Conservation (phyloP, 2,329 filamentous ascomycete genomes). For the Mariannaea sp. region DNA sequence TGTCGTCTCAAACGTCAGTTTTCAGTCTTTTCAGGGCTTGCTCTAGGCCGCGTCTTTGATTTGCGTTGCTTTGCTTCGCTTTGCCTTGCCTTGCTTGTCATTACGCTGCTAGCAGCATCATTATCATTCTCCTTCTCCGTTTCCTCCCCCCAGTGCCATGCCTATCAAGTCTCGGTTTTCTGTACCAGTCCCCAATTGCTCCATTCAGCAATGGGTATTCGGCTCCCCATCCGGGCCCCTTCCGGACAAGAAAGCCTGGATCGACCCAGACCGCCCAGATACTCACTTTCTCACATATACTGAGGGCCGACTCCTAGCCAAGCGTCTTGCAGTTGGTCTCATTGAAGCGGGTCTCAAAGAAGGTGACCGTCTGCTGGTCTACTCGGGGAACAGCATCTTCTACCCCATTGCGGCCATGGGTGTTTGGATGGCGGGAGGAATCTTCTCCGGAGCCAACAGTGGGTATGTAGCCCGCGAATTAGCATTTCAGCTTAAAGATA, state of each 20-base stretch:
- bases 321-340: slow-evolving; percentile 73
- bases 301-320: slow-evolving; percentile 70
- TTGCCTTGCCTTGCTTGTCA: too few species aligned
- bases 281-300: slow-evolving; percentile 67
- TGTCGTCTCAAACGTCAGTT: neutral
- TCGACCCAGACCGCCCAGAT: slow-evolving; percentile 70
- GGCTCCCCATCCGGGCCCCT: slow-evolving; percentile 52
- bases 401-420: slow-evolving; percentile 74
- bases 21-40: neutral
- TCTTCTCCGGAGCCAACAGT: slow-evolving; percentile 79
- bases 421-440: slow-evolving; percentile 74
- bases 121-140: too few species aligned
- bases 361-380: slow-evolving; percentile 75
- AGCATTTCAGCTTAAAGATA: slow-evolving; percentile 75
- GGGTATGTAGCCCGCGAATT: slow-evolving; percentile 71
- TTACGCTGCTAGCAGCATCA: too few species aligned
- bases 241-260: slow-evolving; percentile 52
- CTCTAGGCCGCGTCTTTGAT: neutral
- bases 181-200: slow-evolving; percentile 51
- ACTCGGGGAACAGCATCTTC: slow-evolving; percentile 74
- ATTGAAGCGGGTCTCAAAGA: slow-evolving; percentile 64
- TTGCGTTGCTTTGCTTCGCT: too few species aligned
- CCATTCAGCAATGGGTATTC: slow-evolving; percentile 62
- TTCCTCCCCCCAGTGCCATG: slow-evolving; percentile 42
- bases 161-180: slow-evolving; percentile 54